Percentiles rank a stretch among this genome's conserved stretches.
These are phyloP conservation scores for Naganishia vishniacii DNA, from an alignment of 768 basidiomycete species.

Conservation along the genomic window DNA sequence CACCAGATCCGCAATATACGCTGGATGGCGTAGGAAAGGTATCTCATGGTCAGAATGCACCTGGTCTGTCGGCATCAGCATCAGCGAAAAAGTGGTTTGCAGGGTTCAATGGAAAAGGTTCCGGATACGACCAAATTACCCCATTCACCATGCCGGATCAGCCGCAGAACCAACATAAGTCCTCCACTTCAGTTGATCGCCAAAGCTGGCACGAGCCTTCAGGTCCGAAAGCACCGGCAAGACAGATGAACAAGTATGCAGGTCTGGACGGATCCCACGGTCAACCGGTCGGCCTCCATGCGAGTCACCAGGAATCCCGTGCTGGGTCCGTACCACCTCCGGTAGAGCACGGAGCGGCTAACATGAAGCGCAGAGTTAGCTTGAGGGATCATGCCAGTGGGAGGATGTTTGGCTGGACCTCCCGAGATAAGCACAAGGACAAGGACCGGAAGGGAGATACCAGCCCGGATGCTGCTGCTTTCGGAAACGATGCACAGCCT, in stretches of 20 bases:
- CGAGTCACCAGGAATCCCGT: not conserved
- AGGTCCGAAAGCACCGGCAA: not conserved
- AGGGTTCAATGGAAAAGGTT: conserved; percentile 7
- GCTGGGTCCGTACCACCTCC: conserved; percentile 5
- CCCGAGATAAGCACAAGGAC: conserved; percentile 22
- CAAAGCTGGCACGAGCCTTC: not conserved
- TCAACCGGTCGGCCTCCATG: not conserved
- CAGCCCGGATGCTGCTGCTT: not conserved
- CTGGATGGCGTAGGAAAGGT: not conserved
- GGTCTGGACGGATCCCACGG: not conserved
- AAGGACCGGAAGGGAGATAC: conserved; percentile 18
- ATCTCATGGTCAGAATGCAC: not conserved
- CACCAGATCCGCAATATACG: conserved; percentile 5
- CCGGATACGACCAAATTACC: conserved; percentile 14
- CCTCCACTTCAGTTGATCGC: not conserved
- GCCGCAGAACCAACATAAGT: not conserved
- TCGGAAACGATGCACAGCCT: not conserved
- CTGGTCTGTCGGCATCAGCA: conserved; percentile 7
- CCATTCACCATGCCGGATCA: conserved; percentile 17
- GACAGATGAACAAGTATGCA: not conserved
- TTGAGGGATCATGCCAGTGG: conserved; percentile 11
- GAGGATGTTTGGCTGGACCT: conserved; percentile 24
- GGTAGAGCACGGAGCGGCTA: not conserved
- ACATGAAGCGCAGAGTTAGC: conserved; percentile 22
- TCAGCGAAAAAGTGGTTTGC: conserved; percentile 14